Evolutionary conservation across 2,329 filamentous ascomycete species (phyloP), one percentile per base, ranked within the genome.

Genomic region (Zasmidium citrigriseum): DNA sequence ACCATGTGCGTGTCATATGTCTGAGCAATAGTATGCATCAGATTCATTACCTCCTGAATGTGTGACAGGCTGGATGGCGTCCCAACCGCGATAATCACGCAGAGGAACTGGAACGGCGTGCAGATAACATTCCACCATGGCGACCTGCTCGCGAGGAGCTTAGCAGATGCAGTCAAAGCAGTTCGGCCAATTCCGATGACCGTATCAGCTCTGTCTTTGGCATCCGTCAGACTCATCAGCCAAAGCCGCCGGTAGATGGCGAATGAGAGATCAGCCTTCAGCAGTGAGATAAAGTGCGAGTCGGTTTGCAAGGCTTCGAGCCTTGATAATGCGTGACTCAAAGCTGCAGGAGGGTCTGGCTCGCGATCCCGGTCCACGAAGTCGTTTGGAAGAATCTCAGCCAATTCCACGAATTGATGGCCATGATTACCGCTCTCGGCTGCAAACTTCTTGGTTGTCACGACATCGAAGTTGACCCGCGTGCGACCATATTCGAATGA

Each of bases 401-500:
- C 69, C 38, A 73, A 55, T 52, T 71, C 70, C 4, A 73, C 69
- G 38, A 71, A 68, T 29, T 71, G 68, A 50, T 72, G 68, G 1
- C 68, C 68, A 50, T 66, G 60, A 20, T 63, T 65, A 24, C 61
- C 66, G 29, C 55, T 64, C 27, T 73, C 70, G 0, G 69, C 49
- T 2, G 68, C 68, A 16, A 70, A 70, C 44, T 68, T 69, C 54
- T 73, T 72, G 16, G 70, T 73, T 2, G 70, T 77, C 3, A 79
- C 76, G 7, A 80, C 77, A 47, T 79, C 78, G 1, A 83, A 77
- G 64, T 76, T 63, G 50, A 84, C 80, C 12, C 81, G 74, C 0
- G 82, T 82, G 0, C 81, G 77, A 1, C 83, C 83, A 54, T 84
- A 79, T 55, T 86, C 83, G 59, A 84, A 85, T 0, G 83, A 86